phyloP scores from a whole-genome alignment of 2,329 filamentous ascomycete genomes.

The Arthrobotrys sinensis region DNA sequence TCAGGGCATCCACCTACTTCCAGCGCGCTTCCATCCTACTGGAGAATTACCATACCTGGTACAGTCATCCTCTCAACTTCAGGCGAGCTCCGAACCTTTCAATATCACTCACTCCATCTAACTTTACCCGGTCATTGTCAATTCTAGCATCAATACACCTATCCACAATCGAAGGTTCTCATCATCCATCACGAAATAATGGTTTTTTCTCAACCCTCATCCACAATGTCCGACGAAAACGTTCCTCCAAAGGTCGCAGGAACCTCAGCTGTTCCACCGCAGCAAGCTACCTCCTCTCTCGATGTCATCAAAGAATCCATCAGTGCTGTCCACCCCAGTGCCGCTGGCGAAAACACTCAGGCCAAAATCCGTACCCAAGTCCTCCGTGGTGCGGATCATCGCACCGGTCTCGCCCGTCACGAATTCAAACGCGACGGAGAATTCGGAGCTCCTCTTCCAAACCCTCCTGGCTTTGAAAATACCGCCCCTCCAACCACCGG shows the following conservation, averaged over 20 bases:
- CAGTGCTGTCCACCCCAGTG: constrained; percentile 23
- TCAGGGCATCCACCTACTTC: background rate
- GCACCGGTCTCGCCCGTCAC: constrained; percentile 52
- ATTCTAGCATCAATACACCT: too few species aligned
- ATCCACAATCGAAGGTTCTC: too few species aligned
- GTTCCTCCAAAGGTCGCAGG: constrained; percentile 15
- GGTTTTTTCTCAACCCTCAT: background rate
- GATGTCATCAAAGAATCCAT: constrained; percentile 36
- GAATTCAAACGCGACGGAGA: constrained; percentile 58
- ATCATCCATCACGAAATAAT: background rate
- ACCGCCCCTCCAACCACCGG: constrained; percentile 27
- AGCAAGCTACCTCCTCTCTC: background rate
- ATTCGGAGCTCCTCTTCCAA: constrained; percentile 50
- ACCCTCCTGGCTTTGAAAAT: constrained; percentile 29
- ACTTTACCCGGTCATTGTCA: too few species aligned
- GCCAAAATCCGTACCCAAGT: constrained; percentile 56
- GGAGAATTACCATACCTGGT: too few species aligned
- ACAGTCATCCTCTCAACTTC: too few species aligned
- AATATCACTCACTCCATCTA: too few species aligned
- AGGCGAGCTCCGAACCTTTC: too few species aligned
- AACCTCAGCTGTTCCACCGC: background rate
- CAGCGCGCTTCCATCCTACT: too few species aligned
- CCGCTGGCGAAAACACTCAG: constrained; percentile 24
- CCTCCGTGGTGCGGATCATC: constrained; percentile 45
- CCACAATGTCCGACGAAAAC: constrained; percentile 45